Percentiles rank a stretch among this genome's conserved stretches.
Evolutionary conservation across 2,329 filamentous ascomycete genomes (phyloP).

Genomic region (Ceratocystis ficicola): DNA sequence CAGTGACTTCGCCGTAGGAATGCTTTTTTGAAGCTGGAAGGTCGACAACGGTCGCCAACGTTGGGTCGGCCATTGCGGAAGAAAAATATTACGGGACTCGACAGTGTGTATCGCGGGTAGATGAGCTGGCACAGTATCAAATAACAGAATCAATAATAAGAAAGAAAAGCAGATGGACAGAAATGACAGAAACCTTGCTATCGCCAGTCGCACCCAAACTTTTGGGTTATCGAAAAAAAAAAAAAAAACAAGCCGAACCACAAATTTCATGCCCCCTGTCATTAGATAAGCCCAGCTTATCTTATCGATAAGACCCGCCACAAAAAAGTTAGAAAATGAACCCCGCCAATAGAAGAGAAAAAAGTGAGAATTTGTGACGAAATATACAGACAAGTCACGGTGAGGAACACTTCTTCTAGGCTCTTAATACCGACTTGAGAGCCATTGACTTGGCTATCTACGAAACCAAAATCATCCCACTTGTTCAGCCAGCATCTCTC

Average conservation of each 20-base stretch:
- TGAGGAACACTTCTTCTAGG: background rate
- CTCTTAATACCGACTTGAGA: background rate
- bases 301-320: slow-evolving; percentile 24
- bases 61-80: background rate
- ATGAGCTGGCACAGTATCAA: too few species aligned
- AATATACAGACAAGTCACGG: slow-evolving; percentile 10
- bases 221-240: background rate
- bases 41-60: slow-evolving; percentile 10
- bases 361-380: background rate
- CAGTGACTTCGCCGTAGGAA: slow-evolving; percentile 6
- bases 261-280: slow-evolving; percentile 12
- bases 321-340: slow-evolving; percentile 26
- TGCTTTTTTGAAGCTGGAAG: slow-evolving; percentile 16
- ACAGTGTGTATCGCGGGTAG: too few species aligned
- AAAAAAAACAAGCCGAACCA: background rate
- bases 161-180: too few species aligned
- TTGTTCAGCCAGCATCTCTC: background rate
- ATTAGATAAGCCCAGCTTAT: background rate
- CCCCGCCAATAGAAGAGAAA: slow-evolving; percentile 15
- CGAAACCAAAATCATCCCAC: background rate
- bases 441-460: background rate
- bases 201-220: too few species aligned
- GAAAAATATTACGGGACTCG: too few species aligned
- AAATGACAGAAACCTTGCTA: too few species aligned
- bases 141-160: too few species aligned